Base-by-base conservation (phyloP, 164 flowering plant species). In the Vitis labrusca region DNA sequence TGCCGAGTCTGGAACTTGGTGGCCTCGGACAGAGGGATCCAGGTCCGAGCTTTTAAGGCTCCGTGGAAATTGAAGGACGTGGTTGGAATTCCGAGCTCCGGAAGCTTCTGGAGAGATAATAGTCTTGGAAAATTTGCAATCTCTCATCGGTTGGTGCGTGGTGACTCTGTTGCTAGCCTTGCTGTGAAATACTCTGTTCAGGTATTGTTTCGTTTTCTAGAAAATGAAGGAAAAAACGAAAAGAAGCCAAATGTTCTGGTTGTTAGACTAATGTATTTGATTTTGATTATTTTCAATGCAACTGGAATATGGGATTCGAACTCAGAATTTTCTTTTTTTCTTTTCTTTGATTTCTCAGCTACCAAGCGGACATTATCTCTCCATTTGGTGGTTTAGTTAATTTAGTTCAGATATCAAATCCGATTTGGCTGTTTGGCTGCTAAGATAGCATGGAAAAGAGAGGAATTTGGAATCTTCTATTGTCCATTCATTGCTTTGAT, bases 171-270 rank as follows among this genome's bases (percentile, higher is more conserved):
- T n/a, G 86, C 97, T 12, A 81, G 97, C 68, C 98, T 94, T 32
- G 99, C 98, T 15, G 92, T 94, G 23, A 92, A 89, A 77, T 94
- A 92, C 73, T 84, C 89, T 9, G 97, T 92, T 71, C 99, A 94
- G 96, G 98, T 94, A 65, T 51, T 32, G 60, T 13, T n/a, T 55
- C 10, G 58, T 55, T 50, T 67, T 2, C 7, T 0, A 37, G 44
- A 37, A 37, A 37, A 3, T 37, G 5, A 37, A 37, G 7, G 7
- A 5, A 37, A 37, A 2, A 37, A 37, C 44, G 44, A 6, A 37
- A 37, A 37, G 44, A 37, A 37, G 44, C 44, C 44, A 37, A 37
- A 37, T 37, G 5, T 37, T 37, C 44, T 37, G 44, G 44, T 37
- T 37, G 6, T 37, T 37, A 37, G 7, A 3, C 44, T 37, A 6